Evolutionary conservation across 169 alveolate genomes (phyloP).

Genomic region (Cryptosporidium sp.): DNA sequence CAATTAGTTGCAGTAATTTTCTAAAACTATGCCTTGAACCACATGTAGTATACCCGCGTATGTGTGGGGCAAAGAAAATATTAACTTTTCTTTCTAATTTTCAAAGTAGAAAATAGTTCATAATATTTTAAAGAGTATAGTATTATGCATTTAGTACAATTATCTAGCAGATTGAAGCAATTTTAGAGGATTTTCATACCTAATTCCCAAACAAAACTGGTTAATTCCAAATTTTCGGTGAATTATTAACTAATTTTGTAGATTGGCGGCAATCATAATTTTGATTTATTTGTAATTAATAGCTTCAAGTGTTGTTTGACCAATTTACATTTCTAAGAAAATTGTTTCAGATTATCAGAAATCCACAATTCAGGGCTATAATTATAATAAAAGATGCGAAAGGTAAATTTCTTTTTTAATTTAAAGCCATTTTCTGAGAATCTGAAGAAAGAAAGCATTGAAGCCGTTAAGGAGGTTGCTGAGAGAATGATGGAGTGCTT

Average conservation of each 20-base stretch:
- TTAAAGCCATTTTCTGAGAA: slow-evolving; percentile 18
- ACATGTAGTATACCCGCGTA: slow-evolving; percentile 16
- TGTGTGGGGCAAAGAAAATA: slow-evolving; percentile 17
- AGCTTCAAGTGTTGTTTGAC: slow-evolving; percentile 12
- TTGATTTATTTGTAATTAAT: slow-evolving; percentile 2
- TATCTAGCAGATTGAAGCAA: too few relatives aligned
- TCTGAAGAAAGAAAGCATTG: slow-evolving; percentile 18
- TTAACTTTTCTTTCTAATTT: neutral
- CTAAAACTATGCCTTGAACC: slow-evolving; percentile 18
- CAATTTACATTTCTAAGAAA: neutral
- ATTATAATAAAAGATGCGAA: slow-evolving; percentile 8
- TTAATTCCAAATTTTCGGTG: neutral
- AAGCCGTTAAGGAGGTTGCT: slow-evolving; percentile 21
- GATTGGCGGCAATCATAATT: neutral
- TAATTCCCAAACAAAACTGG: neutral
- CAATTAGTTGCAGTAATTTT: slow-evolving; percentile 22
- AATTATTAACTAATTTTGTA: neutral
- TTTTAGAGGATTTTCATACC: too few relatives aligned
- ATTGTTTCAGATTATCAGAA: neutral
- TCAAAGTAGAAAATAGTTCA: neutral
- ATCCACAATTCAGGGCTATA: neutral
- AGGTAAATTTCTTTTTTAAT: slow-evolving; percentile 43
- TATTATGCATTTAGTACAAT: neutral
- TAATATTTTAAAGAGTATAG: too few relatives aligned
- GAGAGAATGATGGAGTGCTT: slow-evolving; percentile 33